Base-by-base conservation (phyloP, 441 rosid species). In the Syzygium syzygioides region DNA sequence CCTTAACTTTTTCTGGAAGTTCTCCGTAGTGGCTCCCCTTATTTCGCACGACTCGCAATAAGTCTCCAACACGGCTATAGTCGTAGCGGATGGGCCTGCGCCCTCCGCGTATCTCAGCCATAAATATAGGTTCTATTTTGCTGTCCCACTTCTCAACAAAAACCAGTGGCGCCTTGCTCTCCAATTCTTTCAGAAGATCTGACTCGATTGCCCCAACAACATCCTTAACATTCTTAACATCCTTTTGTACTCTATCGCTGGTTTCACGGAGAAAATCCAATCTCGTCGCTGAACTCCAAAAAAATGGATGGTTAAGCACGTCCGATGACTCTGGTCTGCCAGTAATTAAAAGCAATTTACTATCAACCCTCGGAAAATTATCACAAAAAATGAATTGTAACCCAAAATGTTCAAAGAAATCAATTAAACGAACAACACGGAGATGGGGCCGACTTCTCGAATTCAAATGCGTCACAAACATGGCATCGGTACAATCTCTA, bases 111-210 rank as follows among this genome's bases (percentile, higher is more conserved):
- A 98, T 95, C 90, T 98, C 93, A 59, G 87, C 83, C 55, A 98
- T 92, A 93, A 98, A 96, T 64, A 86, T 86, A 71, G 93, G 90
- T 54, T 98, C 99, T 92, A 98, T 91, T 93, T 94, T 96, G 90
- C 93, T 96, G 90, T 95, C 92, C 99, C 99, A 98, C 91, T 94
- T 98, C 64, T 95, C 97, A 89, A 96, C 96, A 45, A 98, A 90
- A 83, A 97, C 98, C 50, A 85, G 79, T 34, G 96, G 90, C 85
- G 96, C 96, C 86, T 90, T 92, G 56, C 87, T 91, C 93, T 98
- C 99, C 89, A 96, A 89, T 54, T 93, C 96, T 90, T 91, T 93
- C 93, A 96, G 88, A 79, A 98, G 90, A 59, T 89, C 88, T 76
- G 99, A 97, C 90, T 87, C 79, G 64, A 91, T 76, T 87, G 92